Evolutionary conservation across 306 rosid genomes (phyloP).

Genomic region (Prinsepia uniflora): DNA sequence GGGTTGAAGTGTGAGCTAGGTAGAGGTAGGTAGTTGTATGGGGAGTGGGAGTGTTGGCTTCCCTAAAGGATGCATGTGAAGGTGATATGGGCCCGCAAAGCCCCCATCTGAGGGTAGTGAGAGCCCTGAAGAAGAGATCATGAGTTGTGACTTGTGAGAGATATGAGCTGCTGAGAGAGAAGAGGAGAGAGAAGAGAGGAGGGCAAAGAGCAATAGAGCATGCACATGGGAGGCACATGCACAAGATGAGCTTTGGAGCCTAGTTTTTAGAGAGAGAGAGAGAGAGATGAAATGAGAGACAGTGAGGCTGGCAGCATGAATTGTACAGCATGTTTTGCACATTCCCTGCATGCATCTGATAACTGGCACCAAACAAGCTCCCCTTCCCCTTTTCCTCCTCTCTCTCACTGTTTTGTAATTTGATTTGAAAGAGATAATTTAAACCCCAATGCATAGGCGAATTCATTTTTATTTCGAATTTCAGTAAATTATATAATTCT

Average conservation of each 20-base stretch:
- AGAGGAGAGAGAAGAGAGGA: constrained; percentile 10
- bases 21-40: constrained; percentile 12
- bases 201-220: neutral
- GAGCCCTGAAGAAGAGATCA: neutral
- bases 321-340: constrained; percentile 92
- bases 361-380: constrained; percentile 11
- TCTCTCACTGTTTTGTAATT: too few relatives aligned
- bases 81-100: constrained; percentile 69
- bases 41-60: constrained; percentile 44
- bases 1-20: constrained; percentile 7
- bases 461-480: too few relatives aligned
- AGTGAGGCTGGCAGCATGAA: constrained; percentile 73
- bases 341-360: constrained; percentile 85
- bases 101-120: constrained; percentile 28
- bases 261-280: constrained; percentile 22
- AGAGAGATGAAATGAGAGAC: constrained; percentile 41
- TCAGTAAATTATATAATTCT: too few relatives aligned
- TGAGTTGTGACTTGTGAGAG: neutral
- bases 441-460: too few relatives aligned
- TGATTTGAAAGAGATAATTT: too few relatives aligned
- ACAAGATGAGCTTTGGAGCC: constrained; percentile 35
- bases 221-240: constrained; percentile 73
- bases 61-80: constrained; percentile 77
- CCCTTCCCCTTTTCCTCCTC: too few relatives aligned
- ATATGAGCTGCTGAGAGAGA: neutral